phyloP scores from a whole-genome alignment of 2,329 filamentous ascomycete genomes.

The Berkeleyomyces basicola region DNA sequence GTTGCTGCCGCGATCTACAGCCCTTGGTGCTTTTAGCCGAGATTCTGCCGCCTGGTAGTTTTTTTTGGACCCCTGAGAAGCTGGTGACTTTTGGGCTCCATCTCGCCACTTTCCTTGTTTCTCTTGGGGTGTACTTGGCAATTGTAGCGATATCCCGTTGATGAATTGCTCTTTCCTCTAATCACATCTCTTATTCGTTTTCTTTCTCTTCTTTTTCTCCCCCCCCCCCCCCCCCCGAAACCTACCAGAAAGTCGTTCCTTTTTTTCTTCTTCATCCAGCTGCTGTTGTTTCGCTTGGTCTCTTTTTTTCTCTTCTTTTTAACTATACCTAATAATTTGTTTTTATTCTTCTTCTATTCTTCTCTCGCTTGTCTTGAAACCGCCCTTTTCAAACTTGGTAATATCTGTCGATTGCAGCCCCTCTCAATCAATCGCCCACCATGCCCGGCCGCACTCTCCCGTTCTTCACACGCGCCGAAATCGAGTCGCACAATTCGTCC shows the following conservation, averaged over 20 bases:
- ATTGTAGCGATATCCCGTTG: not conserved
- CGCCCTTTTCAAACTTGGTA: not conserved
- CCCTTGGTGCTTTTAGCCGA: not conserved
- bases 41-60: too few species aligned
- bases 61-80: not conserved
- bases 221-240: too few species aligned
- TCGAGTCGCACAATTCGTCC: constrained; percentile 60
- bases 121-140: not conserved
- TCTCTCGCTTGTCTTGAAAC: not conserved
- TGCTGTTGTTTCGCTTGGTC: not conserved
- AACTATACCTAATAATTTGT: not conserved
- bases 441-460: constrained; percentile 59
- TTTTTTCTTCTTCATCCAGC: not conserved
- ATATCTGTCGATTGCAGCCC: not conserved
- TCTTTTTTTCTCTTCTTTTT: constrained; percentile 8
- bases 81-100: not conserved
- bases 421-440: constrained; percentile 9
- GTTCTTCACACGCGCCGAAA: constrained; percentile 63
- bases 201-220: not conserved
- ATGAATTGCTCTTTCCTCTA: not conserved
- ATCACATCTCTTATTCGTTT: not conserved
- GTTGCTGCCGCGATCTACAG: not conserved
- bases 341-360: constrained; percentile 2
- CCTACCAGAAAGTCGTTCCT: not conserved
- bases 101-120: not conserved